Base-by-base conservation (phyloP, 306 rosid genomes). In the Sindora glabra region DNA sequence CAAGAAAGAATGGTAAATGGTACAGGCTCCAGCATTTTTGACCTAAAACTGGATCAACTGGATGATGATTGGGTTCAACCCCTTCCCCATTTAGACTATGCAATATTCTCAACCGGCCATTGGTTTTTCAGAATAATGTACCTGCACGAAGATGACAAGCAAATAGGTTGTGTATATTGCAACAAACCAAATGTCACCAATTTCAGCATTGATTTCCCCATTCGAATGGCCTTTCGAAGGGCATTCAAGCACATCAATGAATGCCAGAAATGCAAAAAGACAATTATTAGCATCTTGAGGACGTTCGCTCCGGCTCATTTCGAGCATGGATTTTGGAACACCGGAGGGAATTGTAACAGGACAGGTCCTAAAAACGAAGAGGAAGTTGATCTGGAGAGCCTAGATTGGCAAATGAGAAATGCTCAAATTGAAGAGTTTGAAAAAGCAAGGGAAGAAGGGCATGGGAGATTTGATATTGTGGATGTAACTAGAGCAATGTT, bases 241-340 rank as follows among this genome's bases (percentile, higher is more conserved):
- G 68, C 86, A 0, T 79, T 92, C 3, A 77, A 22, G 9, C 9
- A 76, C 83, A 64, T 83, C 0, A 74, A 62, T 3, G 38, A 3
- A 0, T 81, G 89, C 73, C 56, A 77, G 33, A 79, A 70, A 0
- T 86, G 94, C 53, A 56, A 47, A 0, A 75, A 50, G n/a, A 13
- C 19, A 6, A 51, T 67, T 22, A 37, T 86, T 15, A 74, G 86
- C 11, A 1, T 92, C 13, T 1, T 88, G 34, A 92, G 98, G 82
- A 92, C 96, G 0, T 88, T 92, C 67, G 81, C 95, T 2, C 94
- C 98, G 0, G 83, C 98, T 0, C 98, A 92, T 37, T 88, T 88
- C 36, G 95, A 88, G 73, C 67, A 75, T 6, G 98, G 95, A 13
- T 26, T 48, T 1, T 92, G 98, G 96, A 74, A 92, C 77, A 79